Conservation (phyloP, 2,329 filamentous ascomycete genomes). For the Pseudonectria buxi region DNA sequence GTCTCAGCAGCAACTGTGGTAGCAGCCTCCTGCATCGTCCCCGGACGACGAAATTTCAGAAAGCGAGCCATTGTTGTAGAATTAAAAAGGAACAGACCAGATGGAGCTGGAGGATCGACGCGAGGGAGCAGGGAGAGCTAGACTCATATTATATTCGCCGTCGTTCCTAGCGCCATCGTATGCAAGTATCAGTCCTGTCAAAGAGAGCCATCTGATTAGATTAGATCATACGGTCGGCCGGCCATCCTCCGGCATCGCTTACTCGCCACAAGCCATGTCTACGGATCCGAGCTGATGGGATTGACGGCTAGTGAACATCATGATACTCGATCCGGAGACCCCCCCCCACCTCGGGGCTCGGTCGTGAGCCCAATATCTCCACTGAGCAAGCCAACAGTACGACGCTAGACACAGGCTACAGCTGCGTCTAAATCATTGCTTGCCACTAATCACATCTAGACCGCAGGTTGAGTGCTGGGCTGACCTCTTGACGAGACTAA, state of each 20-base stretch:
- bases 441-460: no score
- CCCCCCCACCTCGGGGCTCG: no score
- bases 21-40: background rate
- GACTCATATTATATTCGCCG: background rate
- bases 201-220: slow-evolving; percentile 17
- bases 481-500: no score
- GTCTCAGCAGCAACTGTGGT: slow-evolving; percentile 1
- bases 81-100: background rate
- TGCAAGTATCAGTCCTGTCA: background rate
- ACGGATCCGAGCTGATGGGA: no score
- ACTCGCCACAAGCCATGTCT: background rate
- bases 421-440: no score
- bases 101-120: background rate
- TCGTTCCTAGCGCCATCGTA: no score
- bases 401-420: no score
- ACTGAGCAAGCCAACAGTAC: no score
- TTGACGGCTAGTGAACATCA: no score
- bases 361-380: no score
- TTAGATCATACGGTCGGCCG: slow-evolving; percentile 8
- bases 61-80: background rate
- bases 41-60: background rate
- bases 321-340: no score
- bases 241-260: slow-evolving; percentile 12
- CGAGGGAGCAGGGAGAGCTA: background rate
- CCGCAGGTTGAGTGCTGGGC: no score